These are phyloP conservation scores for Volvox africanus DNA, from an alignment of 139 green algal genomes.

Conservation along the genomic window DNA sequence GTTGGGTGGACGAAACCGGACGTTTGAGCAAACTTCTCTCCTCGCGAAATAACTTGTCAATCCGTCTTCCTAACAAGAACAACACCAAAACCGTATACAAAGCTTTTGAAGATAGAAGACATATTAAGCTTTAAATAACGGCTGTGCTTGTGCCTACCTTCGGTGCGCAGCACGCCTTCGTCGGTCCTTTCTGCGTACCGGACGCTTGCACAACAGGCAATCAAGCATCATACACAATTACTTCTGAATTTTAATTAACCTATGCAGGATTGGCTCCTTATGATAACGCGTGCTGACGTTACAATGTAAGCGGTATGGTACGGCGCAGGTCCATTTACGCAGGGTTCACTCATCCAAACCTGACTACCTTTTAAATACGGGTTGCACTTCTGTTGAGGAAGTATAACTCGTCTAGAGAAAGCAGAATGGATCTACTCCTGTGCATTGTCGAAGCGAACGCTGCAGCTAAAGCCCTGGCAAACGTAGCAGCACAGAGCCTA, in stretches of 20 bases:
- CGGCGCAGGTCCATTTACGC: background rate
- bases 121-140: too few species aligned
- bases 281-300: background rate
- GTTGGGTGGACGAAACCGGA: too few species aligned
- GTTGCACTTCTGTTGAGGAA: too few species aligned
- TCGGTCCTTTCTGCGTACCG: too few species aligned
- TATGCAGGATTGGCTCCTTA: too few species aligned
- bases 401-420: background rate
- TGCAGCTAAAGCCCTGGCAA: conserved; percentile 1
- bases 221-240: too few species aligned
- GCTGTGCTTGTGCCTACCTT: too few species aligned
- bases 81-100: background rate
- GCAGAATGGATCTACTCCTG: conserved; percentile 4
- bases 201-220: too few species aligned
- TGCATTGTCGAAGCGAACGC: conserved; percentile 1
- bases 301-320: background rate
- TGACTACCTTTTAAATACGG: background rate
- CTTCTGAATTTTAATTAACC: too few species aligned
- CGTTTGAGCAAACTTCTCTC: too few species aligned
- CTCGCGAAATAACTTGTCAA: too few species aligned
- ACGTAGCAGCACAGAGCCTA: background rate
- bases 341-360: background rate
- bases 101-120: background rate
- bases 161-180: too few species aligned
- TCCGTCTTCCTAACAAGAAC: background rate